Conservation (phyloP, 805 yeast species). For the Candida railenensis region DNA sequence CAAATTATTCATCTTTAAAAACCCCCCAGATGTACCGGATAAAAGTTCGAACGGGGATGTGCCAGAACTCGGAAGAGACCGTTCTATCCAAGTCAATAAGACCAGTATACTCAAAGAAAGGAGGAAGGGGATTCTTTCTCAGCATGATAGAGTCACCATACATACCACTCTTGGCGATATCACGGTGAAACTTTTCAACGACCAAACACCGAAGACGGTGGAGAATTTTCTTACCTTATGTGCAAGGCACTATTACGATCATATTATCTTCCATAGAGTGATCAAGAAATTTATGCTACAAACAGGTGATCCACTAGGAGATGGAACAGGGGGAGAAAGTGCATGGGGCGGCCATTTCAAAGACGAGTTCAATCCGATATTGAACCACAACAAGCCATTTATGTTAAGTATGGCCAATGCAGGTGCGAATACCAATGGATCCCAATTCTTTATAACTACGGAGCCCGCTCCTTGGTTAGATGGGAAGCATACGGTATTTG, state of each 20-base stretch:
- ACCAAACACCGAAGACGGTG: slow-evolving; percentile 39
- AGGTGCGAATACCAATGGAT: slow-evolving; percentile 25
- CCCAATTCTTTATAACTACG: slow-evolving; percentile 27
- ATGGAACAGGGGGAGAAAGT: slow-evolving; percentile 28
- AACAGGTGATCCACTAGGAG: slow-evolving; percentile 23
- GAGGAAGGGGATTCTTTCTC: neutral
- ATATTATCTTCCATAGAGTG: slow-evolving; percentile 27
- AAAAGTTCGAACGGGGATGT: neutral
- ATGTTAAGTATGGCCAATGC: slow-evolving; percentile 32
- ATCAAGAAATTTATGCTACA: slow-evolving; percentile 25
- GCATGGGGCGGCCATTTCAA: slow-evolving; percentile 23
- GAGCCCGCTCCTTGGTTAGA: slow-evolving; percentile 17
- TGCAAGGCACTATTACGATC: slow-evolving; percentile 36
- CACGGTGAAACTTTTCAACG: slow-evolving; percentile 29
- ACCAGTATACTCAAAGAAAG: neutral
- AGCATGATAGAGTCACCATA: slow-evolving; percentile 10
- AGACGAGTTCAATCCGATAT: slow-evolving; percentile 26
- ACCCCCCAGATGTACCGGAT: no score
- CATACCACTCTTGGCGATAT: slow-evolving; percentile 47
- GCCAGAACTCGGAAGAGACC: slow-evolving; percentile 7
- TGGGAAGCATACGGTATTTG: slow-evolving; percentile 25
- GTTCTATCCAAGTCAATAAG: neutral
- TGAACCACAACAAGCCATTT: slow-evolving; percentile 27
- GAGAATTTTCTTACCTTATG: slow-evolving; percentile 40
- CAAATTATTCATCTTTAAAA: slow-evolving; percentile 12